phyloP scores from a whole-genome alignment of 306 rosid species.

The Lagenaria siceraria region DNA sequence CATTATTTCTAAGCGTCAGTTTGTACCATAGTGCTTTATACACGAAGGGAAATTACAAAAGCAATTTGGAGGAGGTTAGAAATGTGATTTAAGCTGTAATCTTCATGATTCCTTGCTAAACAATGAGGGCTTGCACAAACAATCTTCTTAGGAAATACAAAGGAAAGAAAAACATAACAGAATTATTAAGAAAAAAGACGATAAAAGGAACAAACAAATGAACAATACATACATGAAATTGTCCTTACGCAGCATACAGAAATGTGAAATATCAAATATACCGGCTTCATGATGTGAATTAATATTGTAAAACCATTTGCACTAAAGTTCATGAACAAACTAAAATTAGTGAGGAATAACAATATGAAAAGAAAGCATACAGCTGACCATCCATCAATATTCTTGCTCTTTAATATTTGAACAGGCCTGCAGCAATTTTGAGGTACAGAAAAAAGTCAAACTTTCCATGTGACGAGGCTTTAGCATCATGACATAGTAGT shows the following conservation, averaged over 20 bases:
- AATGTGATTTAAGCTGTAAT: neutral
- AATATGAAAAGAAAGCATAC: conserved; percentile 38
- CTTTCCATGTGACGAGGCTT: neutral
- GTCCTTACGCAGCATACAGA: neutral
- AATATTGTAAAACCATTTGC: neutral
- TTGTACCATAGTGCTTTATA: neutral
- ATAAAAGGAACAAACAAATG: neutral
- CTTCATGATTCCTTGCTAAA: neutral
- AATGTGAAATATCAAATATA: neutral
- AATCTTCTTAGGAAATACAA: neutral
- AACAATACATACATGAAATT: neutral
- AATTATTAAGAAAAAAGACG: neutral
- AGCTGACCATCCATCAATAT: conserved; percentile 72
- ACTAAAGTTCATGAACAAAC: conserved; percentile 8
- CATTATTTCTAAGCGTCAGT: neutral
- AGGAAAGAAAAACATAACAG: neutral
- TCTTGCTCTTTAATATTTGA: conserved; percentile 66
- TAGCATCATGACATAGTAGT: neutral
- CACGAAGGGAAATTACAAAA: neutral
- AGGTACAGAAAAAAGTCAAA: neutral
- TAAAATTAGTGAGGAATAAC: conserved; percentile 5
- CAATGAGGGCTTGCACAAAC: neutral
- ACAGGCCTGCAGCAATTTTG: conserved; percentile 57
- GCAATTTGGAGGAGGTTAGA: neutral
- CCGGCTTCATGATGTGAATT: neutral